phyloP scores from a whole-genome alignment of 2,329 filamentous ascomycete species.

The Ciborinia camelliae region DNA sequence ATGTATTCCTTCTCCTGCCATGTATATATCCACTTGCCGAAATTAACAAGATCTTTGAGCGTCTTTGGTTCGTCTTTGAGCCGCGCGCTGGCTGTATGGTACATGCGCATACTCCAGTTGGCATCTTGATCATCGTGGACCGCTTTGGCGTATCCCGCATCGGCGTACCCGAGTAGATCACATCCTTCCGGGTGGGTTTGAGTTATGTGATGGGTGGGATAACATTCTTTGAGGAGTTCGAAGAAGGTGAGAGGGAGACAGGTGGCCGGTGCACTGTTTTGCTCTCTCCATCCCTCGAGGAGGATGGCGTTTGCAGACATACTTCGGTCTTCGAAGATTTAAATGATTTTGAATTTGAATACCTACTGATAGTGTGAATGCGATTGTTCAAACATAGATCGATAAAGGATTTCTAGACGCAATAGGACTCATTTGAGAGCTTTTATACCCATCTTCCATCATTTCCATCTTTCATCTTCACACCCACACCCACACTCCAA shows the following conservation, averaged over 20 bases:
- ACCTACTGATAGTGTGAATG: neutral
- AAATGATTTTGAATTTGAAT: too few species aligned
- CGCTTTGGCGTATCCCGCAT: constrained; percentile 23
- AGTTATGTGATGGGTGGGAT: constrained; percentile 23
- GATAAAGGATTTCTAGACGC: too few species aligned
- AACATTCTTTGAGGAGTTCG: constrained; percentile 17
- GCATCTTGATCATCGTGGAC: constrained; percentile 13
- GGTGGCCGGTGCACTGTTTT: constrained; percentile 13
- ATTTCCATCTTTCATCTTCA: too few species aligned
- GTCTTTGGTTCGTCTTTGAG: constrained; percentile 7
- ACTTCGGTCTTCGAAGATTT: neutral
- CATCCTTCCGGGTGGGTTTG: constrained; percentile 12
- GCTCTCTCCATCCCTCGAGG: constrained; percentile 19
- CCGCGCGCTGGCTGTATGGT: constrained; percentile 16
- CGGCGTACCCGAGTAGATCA: constrained; percentile 28
- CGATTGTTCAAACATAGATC: neutral
- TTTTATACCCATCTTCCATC: neutral
- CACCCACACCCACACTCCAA: too few species aligned
- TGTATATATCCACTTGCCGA: constrained; percentile 24
- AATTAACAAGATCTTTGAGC: constrained; percentile 24
- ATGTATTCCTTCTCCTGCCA: constrained; percentile 24
- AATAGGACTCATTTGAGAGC: neutral
- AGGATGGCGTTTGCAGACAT: constrained; percentile 5
- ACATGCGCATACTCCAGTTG: constrained; percentile 18
- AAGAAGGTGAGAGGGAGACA: constrained; percentile 23